These are phyloP conservation scores for Cercospora zeae-maydis DNA, from an alignment of 2,329 filamentous ascomycete genomes.

Conservation along the genomic window DNA sequence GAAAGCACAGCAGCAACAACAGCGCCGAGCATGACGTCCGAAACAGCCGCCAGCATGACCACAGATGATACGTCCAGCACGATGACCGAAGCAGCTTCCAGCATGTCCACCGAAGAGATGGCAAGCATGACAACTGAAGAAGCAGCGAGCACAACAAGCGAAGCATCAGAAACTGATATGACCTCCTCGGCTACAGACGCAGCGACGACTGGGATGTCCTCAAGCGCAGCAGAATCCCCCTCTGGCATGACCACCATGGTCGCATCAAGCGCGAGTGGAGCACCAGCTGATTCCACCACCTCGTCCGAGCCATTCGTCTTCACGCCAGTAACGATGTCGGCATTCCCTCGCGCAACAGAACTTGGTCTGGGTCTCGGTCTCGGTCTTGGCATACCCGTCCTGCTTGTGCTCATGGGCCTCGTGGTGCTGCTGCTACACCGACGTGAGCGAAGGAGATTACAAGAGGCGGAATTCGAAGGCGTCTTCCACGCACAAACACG, in stretches of 20 bases:
- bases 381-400: slow-evolving; percentile 7
- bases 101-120: neutral
- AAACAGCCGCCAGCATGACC: neutral
- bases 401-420: slow-evolving; percentile 1
- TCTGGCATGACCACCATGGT: slow-evolving; percentile 2
- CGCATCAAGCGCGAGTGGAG: neutral
- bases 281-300: neutral
- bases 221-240: neutral
- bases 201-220: neutral
- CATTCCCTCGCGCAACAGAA: slow-evolving; percentile 6
- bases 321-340: neutral
- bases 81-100: neutral
- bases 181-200: neutral
- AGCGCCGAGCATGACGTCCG: neutral
- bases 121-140: neutral
- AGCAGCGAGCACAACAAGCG: neutral
- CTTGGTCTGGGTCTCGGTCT: slow-evolving; percentile 12
- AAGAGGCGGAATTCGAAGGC: slow-evolving; percentile 5
- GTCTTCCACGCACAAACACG: neutral
- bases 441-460: slow-evolving; percentile 1
- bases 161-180: neutral
- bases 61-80: neutral
- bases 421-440: neutral
- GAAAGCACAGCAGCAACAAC: neutral
- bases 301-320: slow-evolving; percentile 5